Base-by-base conservation (phyloP, 306 rosid species). In the Begonia masoniana region DNA sequence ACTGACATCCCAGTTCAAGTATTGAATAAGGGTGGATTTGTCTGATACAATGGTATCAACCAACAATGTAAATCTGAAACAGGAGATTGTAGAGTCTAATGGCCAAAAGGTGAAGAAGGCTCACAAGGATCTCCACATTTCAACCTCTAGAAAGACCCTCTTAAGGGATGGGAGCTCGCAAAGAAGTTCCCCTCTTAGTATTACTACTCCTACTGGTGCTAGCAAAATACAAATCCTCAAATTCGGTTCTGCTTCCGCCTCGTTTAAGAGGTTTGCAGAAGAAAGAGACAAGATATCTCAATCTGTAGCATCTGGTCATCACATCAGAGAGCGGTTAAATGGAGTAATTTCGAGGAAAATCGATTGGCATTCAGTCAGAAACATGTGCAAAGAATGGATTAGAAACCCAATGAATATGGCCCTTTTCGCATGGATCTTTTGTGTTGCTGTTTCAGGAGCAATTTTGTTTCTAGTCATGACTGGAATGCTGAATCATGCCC, bases 401-500 rank as follows among this genome's bases (percentile, higher is more conserved):
- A 75, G 59, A 66, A 62, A 81, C 50, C 96, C 97, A 26, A 60
- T 78, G 81, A 85, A 91, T 76, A 76, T 91, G 82, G 97, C 94
- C 62, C 78, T 91, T 64, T 80, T 91, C 51, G 62, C 58, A 35
- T 91, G 96, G 96, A 81, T 78, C 41, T 2, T 14, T 10, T 65
- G 76, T 15, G 94, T 91, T 35, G 94, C 88, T 60, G 68, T 91
- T 66, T 91, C 97, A 0, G 97, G 97, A 31, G 96, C 94, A 11
- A 81, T 85, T 64, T 63, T 91, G 60, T 91, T 91, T 74, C 71
- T 91, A 14, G 96, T 91, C 57, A 91, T 85, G 97, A 85, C 88
- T 13, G 97, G 97, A 53, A 91, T 91, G 96, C 70, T 85, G 67
- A 77, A 91, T 55, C 35, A 21, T 47, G 88, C 69, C 31, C 52